Percentiles rank a stretch among this genome's conserved stretches.
Evolutionary conservation across 305 asterid species (phyloP).

Genomic region (Galium porrigens): DNA sequence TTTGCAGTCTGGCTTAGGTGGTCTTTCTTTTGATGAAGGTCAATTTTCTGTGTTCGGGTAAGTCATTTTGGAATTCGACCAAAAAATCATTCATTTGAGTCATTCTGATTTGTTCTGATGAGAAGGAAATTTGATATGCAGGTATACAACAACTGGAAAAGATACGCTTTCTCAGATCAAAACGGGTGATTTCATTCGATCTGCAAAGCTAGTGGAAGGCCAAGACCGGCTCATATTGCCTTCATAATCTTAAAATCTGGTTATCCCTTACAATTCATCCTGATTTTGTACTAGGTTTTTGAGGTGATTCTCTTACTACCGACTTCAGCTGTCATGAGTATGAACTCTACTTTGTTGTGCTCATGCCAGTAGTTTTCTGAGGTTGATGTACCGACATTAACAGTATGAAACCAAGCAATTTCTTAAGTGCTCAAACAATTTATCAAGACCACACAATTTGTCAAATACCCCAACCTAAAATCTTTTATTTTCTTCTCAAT

Average conservation of each 20-base stretch:
- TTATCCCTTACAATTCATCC: not conserved
- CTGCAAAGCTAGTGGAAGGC: slow-evolving; percentile 74
- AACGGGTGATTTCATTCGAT: slow-evolving; percentile 66
- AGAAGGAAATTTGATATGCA: slow-evolving; percentile 17
- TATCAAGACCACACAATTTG: slow-evolving; percentile 6
- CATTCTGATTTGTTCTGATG: not conserved
- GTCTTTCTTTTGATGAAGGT: slow-evolving; percentile 85
- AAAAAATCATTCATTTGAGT: not conserved
- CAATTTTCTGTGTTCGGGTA: slow-evolving; percentile 93
- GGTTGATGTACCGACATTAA: not conserved
- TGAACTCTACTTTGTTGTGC: not conserved
- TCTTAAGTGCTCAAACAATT: not conserved
- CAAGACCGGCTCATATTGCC: slow-evolving; percentile 55
- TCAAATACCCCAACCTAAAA: slow-evolving; percentile 10
- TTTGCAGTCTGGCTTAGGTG: slow-evolving; percentile 84
- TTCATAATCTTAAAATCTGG: not conserved
- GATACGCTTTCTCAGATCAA: slow-evolving; percentile 59
- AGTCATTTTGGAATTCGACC: slow-evolving; percentile 8
- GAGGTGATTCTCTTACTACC: slow-evolving; percentile 2
- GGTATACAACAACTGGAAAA: slow-evolving; percentile 57
- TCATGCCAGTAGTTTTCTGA: not conserved
- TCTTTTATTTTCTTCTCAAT: not conserved
- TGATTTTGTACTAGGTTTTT: not conserved
- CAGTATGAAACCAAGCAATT: not conserved
- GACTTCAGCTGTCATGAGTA: not conserved